Evolutionary conservation across 805 yeast genomes (phyloP).

Genomic region (Pichia rugopelliculosa): DNA sequence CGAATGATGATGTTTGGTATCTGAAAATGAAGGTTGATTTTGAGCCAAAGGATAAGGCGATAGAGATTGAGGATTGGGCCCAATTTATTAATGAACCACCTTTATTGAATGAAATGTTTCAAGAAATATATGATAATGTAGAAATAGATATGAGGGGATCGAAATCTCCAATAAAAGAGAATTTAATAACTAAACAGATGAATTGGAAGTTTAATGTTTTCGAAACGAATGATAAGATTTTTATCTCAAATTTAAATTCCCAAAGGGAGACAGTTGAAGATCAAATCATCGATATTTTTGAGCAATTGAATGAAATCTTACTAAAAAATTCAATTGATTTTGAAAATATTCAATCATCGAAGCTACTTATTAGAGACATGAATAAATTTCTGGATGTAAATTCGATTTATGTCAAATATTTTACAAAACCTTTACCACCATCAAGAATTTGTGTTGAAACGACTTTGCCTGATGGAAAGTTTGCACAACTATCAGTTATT

Average conservation of each 20-base stretch:
- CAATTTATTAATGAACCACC: constrained; percentile 26
- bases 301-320: constrained; percentile 33
- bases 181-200: not conserved
- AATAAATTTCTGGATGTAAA: constrained; percentile 55
- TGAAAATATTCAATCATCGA: constrained; percentile 49
- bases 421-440: constrained; percentile 67
- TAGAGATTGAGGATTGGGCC: constrained; percentile 9
- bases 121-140: constrained; percentile 14
- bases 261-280: constrained; percentile 24
- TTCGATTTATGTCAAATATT: constrained; percentile 46
- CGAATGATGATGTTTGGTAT: constrained; percentile 66
- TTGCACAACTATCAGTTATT: constrained; percentile 56
- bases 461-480: constrained; percentile 29
- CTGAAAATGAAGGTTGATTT: constrained; percentile 48
- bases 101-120: constrained; percentile 36
- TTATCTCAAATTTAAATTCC: constrained; percentile 39
- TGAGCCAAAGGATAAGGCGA: constrained; percentile 21
- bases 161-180: too few species aligned
- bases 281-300: constrained; percentile 47
- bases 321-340: constrained; percentile 26
- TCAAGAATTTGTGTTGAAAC: constrained; percentile 81
- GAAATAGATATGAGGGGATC: not conserved
- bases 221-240: constrained; percentile 27
- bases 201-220: constrained; percentile 13
- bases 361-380: constrained; percentile 62